Evolutionary conservation across 768 basidiomycete species (phyloP).

Genomic region (Phylloporus arenicola): DNA sequence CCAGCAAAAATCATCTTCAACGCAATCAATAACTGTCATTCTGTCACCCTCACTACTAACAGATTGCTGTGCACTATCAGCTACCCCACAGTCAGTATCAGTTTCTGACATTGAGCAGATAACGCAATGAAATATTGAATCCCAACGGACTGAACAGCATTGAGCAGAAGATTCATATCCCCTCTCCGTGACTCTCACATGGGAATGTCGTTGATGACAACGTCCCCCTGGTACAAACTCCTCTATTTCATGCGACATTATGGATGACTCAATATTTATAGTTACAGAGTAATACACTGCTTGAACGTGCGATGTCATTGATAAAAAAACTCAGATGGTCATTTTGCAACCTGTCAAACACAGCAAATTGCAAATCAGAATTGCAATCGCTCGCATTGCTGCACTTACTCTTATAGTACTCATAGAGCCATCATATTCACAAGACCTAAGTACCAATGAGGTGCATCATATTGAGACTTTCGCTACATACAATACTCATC

Average conservation of each 20-base stretch:
- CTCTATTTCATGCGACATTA: background rate
- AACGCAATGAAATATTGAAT: conserved; percentile 20
- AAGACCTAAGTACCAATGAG: conserved; percentile 72
- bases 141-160: conserved; percentile 12
- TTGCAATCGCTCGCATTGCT: background rate
- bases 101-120: background rate
- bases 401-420: conserved; percentile 4
- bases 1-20: background rate
- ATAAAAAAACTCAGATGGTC: conserved; percentile 46
- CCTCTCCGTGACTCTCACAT: conserved; percentile 36
- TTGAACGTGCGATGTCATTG: conserved; percentile 29
- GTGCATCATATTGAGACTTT: conserved; percentile 25
- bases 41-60: background rate
- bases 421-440: conserved; percentile 79
- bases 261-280: conserved; percentile 26
- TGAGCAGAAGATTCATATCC: conserved; percentile 52
- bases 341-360: conserved; percentile 80
- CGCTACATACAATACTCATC: background rate
- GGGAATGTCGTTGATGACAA: conserved; percentile 72
- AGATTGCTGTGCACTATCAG: background rate
- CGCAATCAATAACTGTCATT: background rate
- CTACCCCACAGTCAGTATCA: conserved; percentile 15
- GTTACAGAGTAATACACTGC: conserved; percentile 57
- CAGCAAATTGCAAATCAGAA: conserved; percentile 77
- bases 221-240: conserved; percentile 50